Conservation (phyloP, 345 rosid genomes). For the Moricandia moricandioides region DNA sequence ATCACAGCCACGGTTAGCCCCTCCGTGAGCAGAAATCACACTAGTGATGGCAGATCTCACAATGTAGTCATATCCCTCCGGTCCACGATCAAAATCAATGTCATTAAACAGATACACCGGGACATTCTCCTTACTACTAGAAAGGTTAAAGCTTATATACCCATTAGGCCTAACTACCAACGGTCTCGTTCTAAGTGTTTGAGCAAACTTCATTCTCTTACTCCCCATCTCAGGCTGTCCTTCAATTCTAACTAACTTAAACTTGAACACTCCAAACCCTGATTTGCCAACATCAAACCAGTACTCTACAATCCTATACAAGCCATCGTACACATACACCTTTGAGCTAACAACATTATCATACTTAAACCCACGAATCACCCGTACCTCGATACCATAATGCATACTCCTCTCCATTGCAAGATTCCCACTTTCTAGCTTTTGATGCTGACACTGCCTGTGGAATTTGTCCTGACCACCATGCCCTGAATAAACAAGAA, state of each 20-base stretch:
- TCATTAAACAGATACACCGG: slow-evolving; percentile 79
- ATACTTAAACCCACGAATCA: slow-evolving; percentile 66
- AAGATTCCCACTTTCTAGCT: slow-evolving; percentile 77
- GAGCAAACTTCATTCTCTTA: slow-evolving; percentile 54
- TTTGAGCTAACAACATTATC: slow-evolving; percentile 45
- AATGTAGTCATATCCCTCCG: slow-evolving; percentile 63
- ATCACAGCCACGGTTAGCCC: slow-evolving; percentile 33
- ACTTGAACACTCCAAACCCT: slow-evolving; percentile 82
- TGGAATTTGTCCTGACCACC: slow-evolving; percentile 71
- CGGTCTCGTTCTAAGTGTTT: slow-evolving; percentile 46
- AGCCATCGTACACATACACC: slow-evolving; percentile 84
- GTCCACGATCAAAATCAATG: slow-evolving; percentile 63
- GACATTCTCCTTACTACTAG: slow-evolving; percentile 51
- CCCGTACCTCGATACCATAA: slow-evolving; percentile 70
- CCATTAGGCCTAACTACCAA: slow-evolving; percentile 60
- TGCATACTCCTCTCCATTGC: slow-evolving; percentile 82
- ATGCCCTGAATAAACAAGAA: slow-evolving; percentile 68
- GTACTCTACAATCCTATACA: slow-evolving; percentile 64
- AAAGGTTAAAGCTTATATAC: slow-evolving; percentile 65
- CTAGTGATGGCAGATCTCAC: slow-evolving; percentile 55
- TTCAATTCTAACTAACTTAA: slow-evolving; percentile 59
- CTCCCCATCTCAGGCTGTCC: slow-evolving; percentile 87
- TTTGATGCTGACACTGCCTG: slow-evolving; percentile 69
- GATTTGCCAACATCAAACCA: slow-evolving; percentile 81
- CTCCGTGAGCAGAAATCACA: slow-evolving; percentile 34